Evolutionary conservation across 2,329 filamentous ascomycete genomes (phyloP), one percentile per base, ranked within the genome.

Genomic region (Botrytis cinerea): DNA sequence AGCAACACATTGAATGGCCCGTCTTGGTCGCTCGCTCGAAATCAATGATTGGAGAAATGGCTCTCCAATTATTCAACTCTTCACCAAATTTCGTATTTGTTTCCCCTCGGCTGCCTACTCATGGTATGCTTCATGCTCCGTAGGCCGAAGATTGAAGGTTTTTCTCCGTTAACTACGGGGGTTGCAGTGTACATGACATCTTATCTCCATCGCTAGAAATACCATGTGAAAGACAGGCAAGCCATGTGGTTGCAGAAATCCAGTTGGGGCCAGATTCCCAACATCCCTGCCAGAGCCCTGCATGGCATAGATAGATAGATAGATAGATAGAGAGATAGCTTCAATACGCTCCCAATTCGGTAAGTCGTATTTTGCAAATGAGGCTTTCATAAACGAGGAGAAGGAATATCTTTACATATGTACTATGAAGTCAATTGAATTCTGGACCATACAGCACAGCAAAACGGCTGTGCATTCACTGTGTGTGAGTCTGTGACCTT

Each of bases 191-290:
- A 68, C 48, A 28, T 16, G 25, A 28, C 25, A 22, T 35, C 48
- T 69, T 59, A 69, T 57, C 48, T 69, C 38, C 38, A 57, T 57
- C 38, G n/a, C 35, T 32, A 4, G 12, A 63, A 63, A 48, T 38
- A 25, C 62, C 63, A 66, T 66, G 63, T 66, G 63, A 22, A 48
- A n/a, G 14, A 45, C 63, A 66, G 66, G 66, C 48, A 54, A 40
- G 66, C 48, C 48, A 57, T 69, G 48, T 43, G 66, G 66, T 68
- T 32, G 18, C 66, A 57, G 46, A 43, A 68, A 32, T 14, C 57
- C 38, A 57, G 16, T 57, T 57, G 40, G 66, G 35, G 66, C 35
- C 38, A n/a, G 48, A 25, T 68, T n/a, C 20, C 12, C 18, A 43
- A 45, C 38, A 57, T 57, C 66, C 66, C 25, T 69, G 66, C 48